Percentiles rank a stretch among this genome's conserved stretches.
Conservation (phyloP, 345 rosid species). For the Cardamine chenopodiifolia region DNA sequence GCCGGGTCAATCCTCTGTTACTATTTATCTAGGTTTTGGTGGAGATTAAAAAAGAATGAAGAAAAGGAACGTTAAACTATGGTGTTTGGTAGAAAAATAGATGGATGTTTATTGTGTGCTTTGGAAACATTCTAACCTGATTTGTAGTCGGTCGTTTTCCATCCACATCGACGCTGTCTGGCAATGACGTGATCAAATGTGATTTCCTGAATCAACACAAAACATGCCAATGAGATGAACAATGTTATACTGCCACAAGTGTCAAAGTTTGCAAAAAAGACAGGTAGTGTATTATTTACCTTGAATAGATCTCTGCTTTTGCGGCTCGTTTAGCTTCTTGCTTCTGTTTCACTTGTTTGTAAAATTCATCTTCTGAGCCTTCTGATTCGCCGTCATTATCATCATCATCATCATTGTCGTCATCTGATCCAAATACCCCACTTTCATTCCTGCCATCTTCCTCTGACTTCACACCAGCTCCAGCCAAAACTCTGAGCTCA, state of each 20-base stretch:
- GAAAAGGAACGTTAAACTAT: constrained; percentile 13
- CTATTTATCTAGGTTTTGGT: constrained; percentile 53
- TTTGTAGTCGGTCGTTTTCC: constrained; percentile 63
- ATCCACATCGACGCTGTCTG: constrained; percentile 66
- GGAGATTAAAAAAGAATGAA: background rate
- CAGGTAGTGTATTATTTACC: constrained; percentile 42
- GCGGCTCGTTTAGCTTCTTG: constrained; percentile 66
- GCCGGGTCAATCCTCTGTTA: constrained; percentile 76
- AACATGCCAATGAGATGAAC: constrained; percentile 5
- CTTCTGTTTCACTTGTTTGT: constrained; percentile 57
- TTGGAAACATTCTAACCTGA: constrained; percentile 49
- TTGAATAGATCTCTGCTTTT: constrained; percentile 64
- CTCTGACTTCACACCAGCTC: constrained; percentile 71
- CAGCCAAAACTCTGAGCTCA: constrained; percentile 79
- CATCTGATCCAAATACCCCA: constrained; percentile 38
- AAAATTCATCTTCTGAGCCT: constrained; percentile 67
- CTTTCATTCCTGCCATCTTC: constrained; percentile 54
- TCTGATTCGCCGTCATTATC: constrained; percentile 46
- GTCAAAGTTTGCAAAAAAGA: background rate
- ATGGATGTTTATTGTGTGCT: constrained; percentile 2
- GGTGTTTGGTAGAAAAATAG: constrained; percentile 16
- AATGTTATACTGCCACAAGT: background rate
- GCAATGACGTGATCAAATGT: constrained; percentile 46
- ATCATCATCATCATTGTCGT: constrained; percentile 39
- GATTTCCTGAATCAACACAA: constrained; percentile 37